Conservation (phyloP, 495 filamentous ascomycete species). For the Platismatia glauca region DNA sequence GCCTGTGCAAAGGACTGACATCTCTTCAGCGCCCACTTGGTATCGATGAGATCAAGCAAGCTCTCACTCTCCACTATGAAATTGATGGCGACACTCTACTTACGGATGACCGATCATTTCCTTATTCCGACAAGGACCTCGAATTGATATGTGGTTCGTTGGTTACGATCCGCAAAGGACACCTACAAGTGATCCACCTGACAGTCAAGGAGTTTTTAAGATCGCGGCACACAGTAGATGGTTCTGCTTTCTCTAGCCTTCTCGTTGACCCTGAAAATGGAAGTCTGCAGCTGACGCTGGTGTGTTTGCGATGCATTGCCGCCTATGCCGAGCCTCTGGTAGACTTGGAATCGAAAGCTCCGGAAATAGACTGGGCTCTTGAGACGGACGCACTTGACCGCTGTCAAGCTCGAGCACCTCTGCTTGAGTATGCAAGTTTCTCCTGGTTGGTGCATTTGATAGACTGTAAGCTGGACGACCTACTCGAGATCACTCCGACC, state of each 20-base stretch:
- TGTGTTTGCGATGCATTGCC: constrained; percentile 3
- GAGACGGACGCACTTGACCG: not conserved
- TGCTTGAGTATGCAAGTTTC: not conserved
- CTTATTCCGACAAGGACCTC: constrained; percentile 9
- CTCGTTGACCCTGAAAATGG: not conserved
- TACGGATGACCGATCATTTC: constrained; percentile 2
- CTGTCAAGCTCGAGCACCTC: not conserved
- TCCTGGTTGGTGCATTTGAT: constrained; percentile 2
- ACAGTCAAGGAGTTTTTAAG: constrained; percentile 7
- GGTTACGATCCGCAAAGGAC: not conserved
- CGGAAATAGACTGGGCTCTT: not conserved
- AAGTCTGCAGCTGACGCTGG: not conserved
- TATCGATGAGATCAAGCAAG: not conserved
- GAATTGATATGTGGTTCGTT: constrained; percentile 8
- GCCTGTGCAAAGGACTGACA: not conserved
- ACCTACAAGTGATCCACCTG: constrained; percentile 5
- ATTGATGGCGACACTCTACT: constrained; percentile 4
- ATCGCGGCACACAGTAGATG: not conserved
- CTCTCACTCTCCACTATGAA: not conserved
- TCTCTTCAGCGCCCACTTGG: not conserved
- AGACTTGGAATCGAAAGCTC: not conserved
- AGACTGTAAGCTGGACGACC: not conserved
- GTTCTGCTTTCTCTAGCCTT: not conserved
- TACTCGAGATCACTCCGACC: not conserved
- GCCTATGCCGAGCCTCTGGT: not conserved